phyloP scores from a whole-genome alignment of 352 stramenopile genomes.

The Globisporangium cystogenes region DNA sequence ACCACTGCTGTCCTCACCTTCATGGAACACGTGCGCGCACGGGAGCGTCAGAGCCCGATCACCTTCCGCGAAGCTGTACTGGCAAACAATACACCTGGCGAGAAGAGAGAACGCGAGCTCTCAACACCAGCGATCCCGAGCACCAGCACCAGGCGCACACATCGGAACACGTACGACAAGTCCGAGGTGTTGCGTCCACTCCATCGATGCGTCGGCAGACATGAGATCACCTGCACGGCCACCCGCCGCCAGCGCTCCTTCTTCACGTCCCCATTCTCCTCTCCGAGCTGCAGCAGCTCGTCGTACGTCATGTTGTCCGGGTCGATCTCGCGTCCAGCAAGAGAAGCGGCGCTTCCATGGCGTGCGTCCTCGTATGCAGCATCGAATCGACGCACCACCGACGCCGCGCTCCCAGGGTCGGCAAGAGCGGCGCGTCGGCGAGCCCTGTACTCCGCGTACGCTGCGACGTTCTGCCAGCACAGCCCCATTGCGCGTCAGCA shows the following conservation, averaged over 20 bases:
- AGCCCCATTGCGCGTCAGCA: background rate
- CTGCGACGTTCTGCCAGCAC: conserved; percentile 51
- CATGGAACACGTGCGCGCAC: conserved; percentile 74
- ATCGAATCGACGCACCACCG: no score
- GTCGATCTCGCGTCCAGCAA: conserved; percentile 31
- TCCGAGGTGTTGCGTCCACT: conserved; percentile 28
- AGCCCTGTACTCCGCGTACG: conserved; percentile 54
- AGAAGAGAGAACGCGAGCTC: background rate
- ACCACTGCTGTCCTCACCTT: conserved; percentile 28
- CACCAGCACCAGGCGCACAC: background rate
- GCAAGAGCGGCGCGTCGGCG: conserved; percentile 21
- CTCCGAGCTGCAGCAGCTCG: conserved; percentile 60
- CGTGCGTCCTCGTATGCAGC: background rate
- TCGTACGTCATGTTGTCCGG: conserved; percentile 82
- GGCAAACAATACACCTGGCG: conserved; percentile 64
- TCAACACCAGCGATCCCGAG: background rate
- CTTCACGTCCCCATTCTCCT: conserved; percentile 69
- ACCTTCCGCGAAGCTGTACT: conserved; percentile 51
- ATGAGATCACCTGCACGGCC: conserved; percentile 55
- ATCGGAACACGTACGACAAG: conserved; percentile 41
- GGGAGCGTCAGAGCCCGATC: conserved; percentile 62
- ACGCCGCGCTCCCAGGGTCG: conserved; percentile 9
- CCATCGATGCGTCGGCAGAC: conserved; percentile 61
- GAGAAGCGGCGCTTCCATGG: background rate
- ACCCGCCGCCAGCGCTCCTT: conserved; percentile 65